phyloP scores from a whole-genome alignment of 108 stramenopile genomes.

The Pseudonitzschia multistriata region DNA sequence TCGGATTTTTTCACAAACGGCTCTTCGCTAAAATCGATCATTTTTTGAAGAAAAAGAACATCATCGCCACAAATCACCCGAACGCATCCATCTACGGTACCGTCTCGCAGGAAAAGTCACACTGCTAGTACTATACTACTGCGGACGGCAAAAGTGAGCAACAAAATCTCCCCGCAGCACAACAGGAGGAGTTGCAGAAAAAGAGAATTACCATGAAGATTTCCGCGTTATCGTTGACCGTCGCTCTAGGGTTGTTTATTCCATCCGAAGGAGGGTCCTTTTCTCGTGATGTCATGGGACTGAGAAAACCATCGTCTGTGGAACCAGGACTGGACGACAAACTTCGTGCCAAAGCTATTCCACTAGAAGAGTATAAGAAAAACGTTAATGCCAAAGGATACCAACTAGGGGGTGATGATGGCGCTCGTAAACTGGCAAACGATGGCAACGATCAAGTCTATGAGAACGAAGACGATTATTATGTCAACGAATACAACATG shows the following conservation, averaged over 20 bases:
- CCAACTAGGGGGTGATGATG: conserved; percentile 9
- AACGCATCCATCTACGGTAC: too few relatives aligned
- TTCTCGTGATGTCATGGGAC: conserved; percentile 26
- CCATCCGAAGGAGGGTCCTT: conserved; percentile 21
- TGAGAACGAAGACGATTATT: conserved; percentile 38
- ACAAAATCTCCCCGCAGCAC: too few relatives aligned
- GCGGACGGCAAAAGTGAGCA: too few relatives aligned
- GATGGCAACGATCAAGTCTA: neutral
- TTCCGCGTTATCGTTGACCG: neutral
- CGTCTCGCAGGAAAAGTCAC: too few relatives aligned
- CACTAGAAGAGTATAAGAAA: conserved; percentile 38
- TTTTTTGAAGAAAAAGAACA: neutral
- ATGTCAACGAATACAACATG: conserved; percentile 27
- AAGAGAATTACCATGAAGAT: conserved; percentile 3
- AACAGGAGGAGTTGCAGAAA: neutral
- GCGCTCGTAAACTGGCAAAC: neutral
- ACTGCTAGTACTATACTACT: too few relatives aligned
- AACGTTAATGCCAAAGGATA: conserved; percentile 26
- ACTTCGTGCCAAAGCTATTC: conserved; percentile 37
- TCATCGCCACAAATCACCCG: too few relatives aligned
- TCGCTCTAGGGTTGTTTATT: neutral
- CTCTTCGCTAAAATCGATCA: neutral
- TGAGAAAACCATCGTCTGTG: neutral
- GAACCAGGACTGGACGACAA: conserved; percentile 14
- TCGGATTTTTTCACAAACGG: neutral